These are phyloP conservation scores for Dictyostelium firmibasis DNA, from an alignment of 78 protist genomes.

Conservation along the genomic window DNA sequence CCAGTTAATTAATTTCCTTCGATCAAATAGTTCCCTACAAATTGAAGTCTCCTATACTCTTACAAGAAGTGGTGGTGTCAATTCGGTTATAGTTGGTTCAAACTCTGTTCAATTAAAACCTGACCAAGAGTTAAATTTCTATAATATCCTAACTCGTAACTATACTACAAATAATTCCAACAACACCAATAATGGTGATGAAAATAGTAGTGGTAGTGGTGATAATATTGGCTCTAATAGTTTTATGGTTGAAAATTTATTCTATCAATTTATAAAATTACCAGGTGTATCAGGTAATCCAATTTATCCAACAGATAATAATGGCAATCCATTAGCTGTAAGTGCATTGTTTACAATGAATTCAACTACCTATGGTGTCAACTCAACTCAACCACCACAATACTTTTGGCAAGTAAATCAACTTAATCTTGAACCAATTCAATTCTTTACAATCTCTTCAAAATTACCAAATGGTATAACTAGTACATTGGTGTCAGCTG, in stretches of 20 bases:
- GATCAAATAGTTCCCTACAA: background rate
- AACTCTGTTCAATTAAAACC: background rate
- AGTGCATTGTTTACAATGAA: constrained; percentile 10
- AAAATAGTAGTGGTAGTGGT: background rate
- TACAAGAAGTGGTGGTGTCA: constrained; percentile 30
- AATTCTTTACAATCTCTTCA: constrained; percentile 36
- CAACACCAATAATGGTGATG: too few relatives aligned
- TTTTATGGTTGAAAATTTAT: constrained; percentile 1
- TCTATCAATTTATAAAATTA: constrained; percentile 26
- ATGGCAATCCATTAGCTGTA: background rate
- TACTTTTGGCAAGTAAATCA: constrained; percentile 28
- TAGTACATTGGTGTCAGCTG: constrained; percentile 64
- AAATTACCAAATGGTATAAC: constrained; percentile 73
- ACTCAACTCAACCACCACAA: background rate
- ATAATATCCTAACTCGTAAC: background rate
- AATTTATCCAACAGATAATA: constrained; percentile 22
- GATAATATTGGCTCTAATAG: background rate
- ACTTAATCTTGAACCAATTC: background rate
- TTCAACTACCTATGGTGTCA: background rate
- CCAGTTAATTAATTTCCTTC: constrained; percentile 1
- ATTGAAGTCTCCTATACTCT: constrained; percentile 15
- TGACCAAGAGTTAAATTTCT: background rate
- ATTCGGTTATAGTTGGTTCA: constrained; percentile 22
- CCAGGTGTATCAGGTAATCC: constrained; percentile 62
- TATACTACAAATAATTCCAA: background rate